Percentiles rank a stretch among this genome's conserved stretches.
These are phyloP conservation scores for Pythium rishiriense DNA, from an alignment of 352 stramenopile species.

Conservation along the genomic window DNA sequence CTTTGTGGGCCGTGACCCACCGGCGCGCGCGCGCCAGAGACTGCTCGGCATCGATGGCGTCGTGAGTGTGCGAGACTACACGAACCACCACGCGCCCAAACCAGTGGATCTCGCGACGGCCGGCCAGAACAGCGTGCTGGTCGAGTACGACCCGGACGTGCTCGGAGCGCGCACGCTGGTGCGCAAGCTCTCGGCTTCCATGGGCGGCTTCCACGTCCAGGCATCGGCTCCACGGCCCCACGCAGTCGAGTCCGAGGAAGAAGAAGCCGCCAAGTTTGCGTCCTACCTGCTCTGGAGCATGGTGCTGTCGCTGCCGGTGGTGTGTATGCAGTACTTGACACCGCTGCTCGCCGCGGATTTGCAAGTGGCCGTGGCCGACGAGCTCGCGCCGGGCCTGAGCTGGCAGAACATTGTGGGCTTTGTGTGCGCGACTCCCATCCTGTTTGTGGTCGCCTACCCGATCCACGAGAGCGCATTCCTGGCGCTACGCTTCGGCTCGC, in stretches of 20 bases:
- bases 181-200: constrained; percentile 1
- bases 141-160: constrained; percentile 27
- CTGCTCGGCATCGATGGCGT: constrained; percentile 43
- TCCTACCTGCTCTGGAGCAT: constrained; percentile 52
- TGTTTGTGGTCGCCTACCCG: constrained; percentile 57
- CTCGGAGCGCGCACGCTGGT: constrained; percentile 22
- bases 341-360: constrained; percentile 37
- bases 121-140: constrained; percentile 21
- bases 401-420: constrained; percentile 55
- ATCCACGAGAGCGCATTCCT: constrained; percentile 75
- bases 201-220: constrained; percentile 43
- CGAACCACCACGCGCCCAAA: constrained; percentile 30
- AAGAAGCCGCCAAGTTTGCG: constrained; percentile 48
- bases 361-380: constrained; percentile 27
- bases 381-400: constrained; percentile 44
- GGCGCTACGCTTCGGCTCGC: constrained; percentile 54
- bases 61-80: constrained; percentile 39
- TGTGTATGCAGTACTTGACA: constrained; percentile 60
- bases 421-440: constrained; percentile 63
- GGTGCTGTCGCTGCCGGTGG: constrained; percentile 52
- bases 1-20: constrained; percentile 39
- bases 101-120: constrained; percentile 19
- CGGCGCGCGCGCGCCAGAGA: constrained; percentile 22
- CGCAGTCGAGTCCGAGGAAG: constrained; percentile 34
- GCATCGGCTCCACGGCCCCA: constrained; percentile 50